Conservation (phyloP, 805 yeast genomes). For the Candida verbasci region DNA sequence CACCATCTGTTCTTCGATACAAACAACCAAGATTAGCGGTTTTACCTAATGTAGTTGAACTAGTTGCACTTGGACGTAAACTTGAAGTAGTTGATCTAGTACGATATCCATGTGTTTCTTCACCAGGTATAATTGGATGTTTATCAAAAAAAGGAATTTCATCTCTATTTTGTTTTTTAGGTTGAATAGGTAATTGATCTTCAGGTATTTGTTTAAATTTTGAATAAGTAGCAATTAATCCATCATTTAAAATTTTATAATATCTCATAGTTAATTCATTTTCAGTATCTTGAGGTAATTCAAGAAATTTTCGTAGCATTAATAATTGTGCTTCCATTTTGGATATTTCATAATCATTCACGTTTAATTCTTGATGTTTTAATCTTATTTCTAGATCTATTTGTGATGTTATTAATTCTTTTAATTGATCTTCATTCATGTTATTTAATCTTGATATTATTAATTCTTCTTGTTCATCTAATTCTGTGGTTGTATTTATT, state of each 20-base stretch:
- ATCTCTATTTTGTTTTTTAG: background rate
- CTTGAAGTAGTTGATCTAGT: slow-evolving; percentile 51
- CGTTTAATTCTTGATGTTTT: slow-evolving; percentile 52
- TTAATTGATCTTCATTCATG: slow-evolving; percentile 18
- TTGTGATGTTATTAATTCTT: slow-evolving; percentile 39
- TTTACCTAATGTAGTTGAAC: slow-evolving; percentile 17
- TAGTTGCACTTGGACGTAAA: slow-evolving; percentile 46
- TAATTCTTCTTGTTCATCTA: background rate
- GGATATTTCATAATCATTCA: slow-evolving; percentile 49
- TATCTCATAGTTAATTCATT: slow-evolving; percentile 42
- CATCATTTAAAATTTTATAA: slow-evolving; percentile 30
- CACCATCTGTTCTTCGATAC: slow-evolving; percentile 66
- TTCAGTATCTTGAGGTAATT: slow-evolving; percentile 35
- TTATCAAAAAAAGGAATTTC: background rate
- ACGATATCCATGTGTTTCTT: slow-evolving; percentile 23
- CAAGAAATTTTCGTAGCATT: slow-evolving; percentile 43
- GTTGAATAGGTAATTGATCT: no score
- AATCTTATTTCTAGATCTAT: slow-evolving; percentile 57
- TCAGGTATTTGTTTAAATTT: slow-evolving; percentile 6
- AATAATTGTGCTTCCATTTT: slow-evolving; percentile 57
- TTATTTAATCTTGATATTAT: background rate
- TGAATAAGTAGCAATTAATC: slow-evolving; percentile 28
- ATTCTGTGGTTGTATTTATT: background rate
- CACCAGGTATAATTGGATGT: background rate
- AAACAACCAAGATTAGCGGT: slow-evolving; percentile 43